Percentiles rank a stretch among this genome's conserved stretches.
These are phyloP conservation scores for Leccinum fallax DNA, from an alignment of 1,284 basidiomycete genomes.

Conservation along the genomic window DNA sequence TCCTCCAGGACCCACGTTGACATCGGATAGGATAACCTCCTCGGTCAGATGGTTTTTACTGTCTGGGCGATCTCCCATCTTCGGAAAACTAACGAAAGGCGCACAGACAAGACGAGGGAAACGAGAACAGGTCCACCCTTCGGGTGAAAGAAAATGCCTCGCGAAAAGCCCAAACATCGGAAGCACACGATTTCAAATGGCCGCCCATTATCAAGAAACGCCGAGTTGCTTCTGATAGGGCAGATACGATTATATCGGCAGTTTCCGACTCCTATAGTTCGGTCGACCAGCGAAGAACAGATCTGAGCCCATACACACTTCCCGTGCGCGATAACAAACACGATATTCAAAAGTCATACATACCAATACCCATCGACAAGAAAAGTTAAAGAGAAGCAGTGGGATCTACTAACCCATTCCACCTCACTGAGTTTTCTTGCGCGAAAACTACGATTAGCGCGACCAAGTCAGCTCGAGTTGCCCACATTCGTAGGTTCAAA, in stretches of 20 bases:
- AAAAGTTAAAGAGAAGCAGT: not conserved
- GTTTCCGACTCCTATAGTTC: not conserved
- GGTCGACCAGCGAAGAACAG: not conserved
- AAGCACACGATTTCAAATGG: slow-evolving; percentile 1
- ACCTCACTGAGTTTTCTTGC: slow-evolving; percentile 5
- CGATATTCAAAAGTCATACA: not conserved
- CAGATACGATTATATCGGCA: not conserved
- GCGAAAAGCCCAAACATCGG: not conserved
- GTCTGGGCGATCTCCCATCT: not conserved
- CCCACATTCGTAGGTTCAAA: not conserved
- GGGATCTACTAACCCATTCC: not conserved
- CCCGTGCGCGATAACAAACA: not conserved
- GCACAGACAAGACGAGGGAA: slow-evolving; percentile 8
- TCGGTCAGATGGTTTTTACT: not conserved
- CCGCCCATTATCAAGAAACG: not conserved
- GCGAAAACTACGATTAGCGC: slow-evolving; percentile 22
- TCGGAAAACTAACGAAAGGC: slow-evolving; percentile 1
- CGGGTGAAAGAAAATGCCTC: not conserved
- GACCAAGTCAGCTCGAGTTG: not conserved
- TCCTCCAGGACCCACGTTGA: slow-evolving; percentile 24
- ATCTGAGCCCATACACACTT: not conserved
- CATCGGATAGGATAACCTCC: not conserved
- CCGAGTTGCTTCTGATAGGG: not conserved
- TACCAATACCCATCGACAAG: not conserved
- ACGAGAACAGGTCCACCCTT: not conserved